Base-by-base conservation (phyloP, 1,284 basidiomycete genomes). In the Boletus semigastroideus region DNA sequence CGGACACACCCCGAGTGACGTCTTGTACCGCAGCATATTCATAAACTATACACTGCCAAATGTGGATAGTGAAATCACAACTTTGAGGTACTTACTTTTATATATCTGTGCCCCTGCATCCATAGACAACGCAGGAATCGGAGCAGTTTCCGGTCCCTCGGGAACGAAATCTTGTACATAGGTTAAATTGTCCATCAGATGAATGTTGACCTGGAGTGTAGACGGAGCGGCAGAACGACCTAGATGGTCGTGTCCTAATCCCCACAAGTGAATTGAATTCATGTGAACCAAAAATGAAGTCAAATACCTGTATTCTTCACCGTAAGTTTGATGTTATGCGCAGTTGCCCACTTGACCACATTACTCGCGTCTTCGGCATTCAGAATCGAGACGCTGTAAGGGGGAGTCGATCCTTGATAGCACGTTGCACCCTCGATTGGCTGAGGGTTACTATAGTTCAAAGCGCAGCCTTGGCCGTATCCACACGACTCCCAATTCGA, bases 161-260 rank as follows among this genome's bases (percentile, higher is more conserved):
- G 63, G 49, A 9, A 64, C 53, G 27, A 67, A 67, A 28, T 58
- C 52, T 19, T 55, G 28, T n/a, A 52, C 22, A 14, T 67, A 67
- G 17, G 7, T 48, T 4, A 64, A 46, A 30, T 22, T 45, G 9
- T 56, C 36, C 39, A 66, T 11, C 4, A 36, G 2, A 44, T 65
- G 62, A 1, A 60, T 65, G 43, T 53, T 27, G 16, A 65, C 55
- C 36, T 65, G 64, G 17, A 67, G 58, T 5, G 64, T 50, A 6
- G 55, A 59, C 25, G 55, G 55, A 30, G 47, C 55, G 14, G 60
- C 55, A 43, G 65, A 61, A 31, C 63, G 59, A 5, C 65, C 65
- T 7, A 44, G 44, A 33, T 39, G 54, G 33, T 64, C 62, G 16
- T 63, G 64, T 11, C 65, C 62, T 61, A 30, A n/a, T 36, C 31